phyloP scores from a whole-genome alignment of 116 monocot genomes.

The Phalaenopsis hybrid region DNA sequence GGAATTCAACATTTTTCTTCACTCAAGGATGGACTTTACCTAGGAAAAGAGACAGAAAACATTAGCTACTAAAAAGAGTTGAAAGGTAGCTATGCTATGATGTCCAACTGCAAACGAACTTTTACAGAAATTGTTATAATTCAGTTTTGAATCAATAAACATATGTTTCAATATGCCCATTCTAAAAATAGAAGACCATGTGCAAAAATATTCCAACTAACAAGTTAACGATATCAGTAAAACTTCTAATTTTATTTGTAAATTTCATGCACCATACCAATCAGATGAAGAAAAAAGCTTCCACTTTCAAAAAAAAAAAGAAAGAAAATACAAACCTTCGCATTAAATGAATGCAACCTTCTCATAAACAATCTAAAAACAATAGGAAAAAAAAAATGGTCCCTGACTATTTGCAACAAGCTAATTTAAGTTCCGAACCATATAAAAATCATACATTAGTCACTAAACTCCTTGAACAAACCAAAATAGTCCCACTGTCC shows the following conservation, averaged over 20 bases:
- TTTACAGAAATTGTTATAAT: background rate
- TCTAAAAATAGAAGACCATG: background rate
- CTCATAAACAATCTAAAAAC: background rate
- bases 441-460: no score
- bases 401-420: no score
- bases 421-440: no score
- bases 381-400: background rate
- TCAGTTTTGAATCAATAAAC: background rate
- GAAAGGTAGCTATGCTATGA: background rate
- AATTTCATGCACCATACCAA: background rate
- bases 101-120: background rate
- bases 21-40: background rate
- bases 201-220: background rate
- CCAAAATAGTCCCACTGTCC: no score
- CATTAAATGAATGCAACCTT: background rate
- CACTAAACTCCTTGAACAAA: no score
- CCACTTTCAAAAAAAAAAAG: background rate
- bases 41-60: background rate
- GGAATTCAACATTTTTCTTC: background rate
- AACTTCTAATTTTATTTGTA: background rate
- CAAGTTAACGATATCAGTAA: background rate
- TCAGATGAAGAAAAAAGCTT: background rate
- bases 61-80: background rate
- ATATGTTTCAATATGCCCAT: background rate
- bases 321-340: background rate